Base-by-base conservation (phyloP, 768 basidiomycete species). In the Artomyces pyxidatus region DNA sequence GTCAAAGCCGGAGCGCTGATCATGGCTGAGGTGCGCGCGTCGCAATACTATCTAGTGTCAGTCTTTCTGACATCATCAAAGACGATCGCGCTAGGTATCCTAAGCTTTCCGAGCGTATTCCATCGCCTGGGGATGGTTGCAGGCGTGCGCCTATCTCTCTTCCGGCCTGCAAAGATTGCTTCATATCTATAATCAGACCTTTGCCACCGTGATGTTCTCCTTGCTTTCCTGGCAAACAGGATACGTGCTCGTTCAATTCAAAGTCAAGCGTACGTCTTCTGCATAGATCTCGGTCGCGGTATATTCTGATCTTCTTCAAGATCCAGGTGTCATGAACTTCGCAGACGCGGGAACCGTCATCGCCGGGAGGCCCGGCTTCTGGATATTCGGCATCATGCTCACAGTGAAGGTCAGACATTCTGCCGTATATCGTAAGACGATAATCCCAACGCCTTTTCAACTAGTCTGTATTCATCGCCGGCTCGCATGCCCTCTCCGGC, bases 21-120 rank as follows among this genome's bases (percentile, higher is more conserved):
- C 23, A 49, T 49, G 29, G 48, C 35, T 11, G 48, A 47, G 45
- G 28, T 21, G n/a, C n/a, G n/a, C n/a, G n/a, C n/a, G n/a, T n/a
- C n/a, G n/a, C n/a, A n/a, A n/a, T n/a, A n/a, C n/a, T n/a, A n/a
- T n/a, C n/a, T n/a, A n/a, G n/a, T n/a, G n/a, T n/a, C n/a, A n/a
- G n/a, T n/a, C n/a, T n/a, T n/a, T n/a, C n/a, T n/a, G n/a, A n/a
- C n/a, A n/a, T n/a, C n/a, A n/a, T n/a, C n/a, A n/a, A n/a, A 41
- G 40, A 41, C 40, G n/a, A 41, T 41, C 40, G 40, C 40, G 22
- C 40, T 41, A 12, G 40, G 40, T 3, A 41, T 41, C 11, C 40
- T 41, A 16, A 41, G 40, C 21, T 41, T 41, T 19, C 40, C 40
- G 4, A 16, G 16, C 16, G 40, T 41, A 12, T 41, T 41, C 22